Evolutionary conservation across 2,329 filamentous ascomycete genomes (phyloP).

Genomic region (Ceratocystis eucalypticola): DNA sequence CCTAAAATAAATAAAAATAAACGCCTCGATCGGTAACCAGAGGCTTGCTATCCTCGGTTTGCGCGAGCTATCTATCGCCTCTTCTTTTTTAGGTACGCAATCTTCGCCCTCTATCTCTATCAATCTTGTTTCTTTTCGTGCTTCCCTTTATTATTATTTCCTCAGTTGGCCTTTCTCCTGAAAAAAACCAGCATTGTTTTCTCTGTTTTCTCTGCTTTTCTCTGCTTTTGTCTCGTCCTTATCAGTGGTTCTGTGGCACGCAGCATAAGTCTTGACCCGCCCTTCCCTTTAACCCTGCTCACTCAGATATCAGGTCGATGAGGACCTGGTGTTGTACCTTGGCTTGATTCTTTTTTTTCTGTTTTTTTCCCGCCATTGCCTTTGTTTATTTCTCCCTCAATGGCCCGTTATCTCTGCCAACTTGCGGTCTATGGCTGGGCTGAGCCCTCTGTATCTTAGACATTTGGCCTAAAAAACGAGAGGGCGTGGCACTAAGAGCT

Average conservation of each 20-base stretch:
- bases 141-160: neutral
- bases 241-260: conserved; percentile 8
- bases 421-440: conserved; percentile 1
- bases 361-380: neutral
- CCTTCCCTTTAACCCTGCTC: neutral
- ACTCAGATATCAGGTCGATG: neutral
- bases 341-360: neutral
- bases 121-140: neutral
- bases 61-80: neutral
- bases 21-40: neutral
- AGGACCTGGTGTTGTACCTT: neutral
- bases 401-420: neutral
- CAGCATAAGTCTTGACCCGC: neutral
- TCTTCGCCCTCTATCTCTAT: neutral
- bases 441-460: neutral
- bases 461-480: neutral
- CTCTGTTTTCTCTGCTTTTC: conserved; percentile 7
- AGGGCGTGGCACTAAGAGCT: neutral
- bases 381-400: neutral
- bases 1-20: neutral
- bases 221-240: conserved; percentile 10
- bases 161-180: neutral
- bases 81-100: conserved; percentile 2
- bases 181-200: neutral
- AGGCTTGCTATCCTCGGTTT: neutral